Evolutionary conservation across 2,329 filamentous ascomycete genomes (phyloP).

Genomic region (Aplosporella prunicola): DNA sequence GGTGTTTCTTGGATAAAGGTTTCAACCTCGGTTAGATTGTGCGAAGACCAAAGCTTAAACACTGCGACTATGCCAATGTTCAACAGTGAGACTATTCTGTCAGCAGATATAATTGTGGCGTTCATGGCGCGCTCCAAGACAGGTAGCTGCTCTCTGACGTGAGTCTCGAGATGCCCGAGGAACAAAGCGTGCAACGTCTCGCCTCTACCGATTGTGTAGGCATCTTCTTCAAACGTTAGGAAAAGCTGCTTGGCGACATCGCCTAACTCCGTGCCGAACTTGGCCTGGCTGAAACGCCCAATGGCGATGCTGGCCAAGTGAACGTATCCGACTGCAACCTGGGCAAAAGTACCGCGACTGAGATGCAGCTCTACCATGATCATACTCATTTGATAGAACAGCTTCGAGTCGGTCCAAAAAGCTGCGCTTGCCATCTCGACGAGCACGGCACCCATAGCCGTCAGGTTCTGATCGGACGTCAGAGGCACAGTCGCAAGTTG

Average conservation of each 20-base stretch:
- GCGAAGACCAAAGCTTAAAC: slow-evolving; percentile 59
- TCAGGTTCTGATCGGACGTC: slow-evolving; percentile 40
- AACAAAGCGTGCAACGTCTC: slow-evolving; percentile 62
- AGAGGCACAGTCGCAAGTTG: slow-evolving; percentile 23
- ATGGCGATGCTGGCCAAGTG: slow-evolving; percentile 59
- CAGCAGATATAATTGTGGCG: slow-evolving; percentile 55
- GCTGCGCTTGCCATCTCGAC: slow-evolving; percentile 60
- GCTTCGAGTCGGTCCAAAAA: slow-evolving; percentile 62
- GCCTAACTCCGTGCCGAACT: slow-evolving; percentile 57
- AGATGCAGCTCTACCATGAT: slow-evolving; percentile 60
- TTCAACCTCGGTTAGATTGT: slow-evolving; percentile 61
- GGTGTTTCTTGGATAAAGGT: slow-evolving; percentile 62
- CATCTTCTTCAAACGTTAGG: slow-evolving; percentile 49
- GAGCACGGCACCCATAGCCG: slow-evolving; percentile 59
- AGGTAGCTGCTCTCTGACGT: slow-evolving; percentile 48
- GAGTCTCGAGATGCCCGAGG: slow-evolving; percentile 58
- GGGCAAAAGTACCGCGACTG: slow-evolving; percentile 54
- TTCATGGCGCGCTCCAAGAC: slow-evolving; percentile 59
- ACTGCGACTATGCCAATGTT: slow-evolving; percentile 59
- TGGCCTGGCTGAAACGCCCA: slow-evolving; percentile 60
- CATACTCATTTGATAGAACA: slow-evolving; percentile 63
- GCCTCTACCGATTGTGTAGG: slow-evolving; percentile 58
- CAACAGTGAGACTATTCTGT: slow-evolving; percentile 62
- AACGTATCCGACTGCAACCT: slow-evolving; percentile 59
- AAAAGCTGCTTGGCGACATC: slow-evolving; percentile 55